Evolutionary conservation across 331 rosid species (phyloP).

Genomic region (Quercus phellos): DNA sequence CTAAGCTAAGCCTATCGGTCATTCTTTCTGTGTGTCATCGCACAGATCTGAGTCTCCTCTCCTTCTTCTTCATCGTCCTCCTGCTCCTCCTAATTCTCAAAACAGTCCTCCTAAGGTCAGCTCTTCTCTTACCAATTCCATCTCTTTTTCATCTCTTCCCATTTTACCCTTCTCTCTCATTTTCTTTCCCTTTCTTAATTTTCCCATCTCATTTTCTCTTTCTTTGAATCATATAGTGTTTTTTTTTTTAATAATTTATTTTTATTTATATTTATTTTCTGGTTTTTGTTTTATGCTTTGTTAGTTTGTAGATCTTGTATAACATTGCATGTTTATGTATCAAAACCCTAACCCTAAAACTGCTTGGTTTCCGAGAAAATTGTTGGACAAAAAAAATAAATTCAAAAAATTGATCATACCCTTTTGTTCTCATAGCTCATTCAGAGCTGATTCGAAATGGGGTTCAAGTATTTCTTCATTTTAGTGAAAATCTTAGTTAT

Average conservation of each 20-base stretch:
- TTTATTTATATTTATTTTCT: neutral
- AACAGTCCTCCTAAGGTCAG: too few relatives aligned
- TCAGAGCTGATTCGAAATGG: neutral
- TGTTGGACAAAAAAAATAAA: neutral
- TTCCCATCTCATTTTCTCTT: too few relatives aligned
- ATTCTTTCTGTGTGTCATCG: too few relatives aligned
- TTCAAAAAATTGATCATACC: conserved; percentile 2
- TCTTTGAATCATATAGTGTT: neutral
- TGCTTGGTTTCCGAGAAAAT: neutral
- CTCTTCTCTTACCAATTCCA: too few relatives aligned
- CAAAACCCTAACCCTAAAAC: neutral
- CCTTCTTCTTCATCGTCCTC: too few relatives aligned
- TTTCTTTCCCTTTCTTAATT: too few relatives aligned
- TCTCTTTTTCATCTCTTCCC: too few relatives aligned
- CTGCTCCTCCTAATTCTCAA: too few relatives aligned
- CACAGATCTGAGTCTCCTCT: too few relatives aligned
- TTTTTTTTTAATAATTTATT: neutral
- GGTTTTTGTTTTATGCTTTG: neutral
- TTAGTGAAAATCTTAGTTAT: neutral
- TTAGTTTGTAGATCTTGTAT: conserved; percentile 1
- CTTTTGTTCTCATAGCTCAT: neutral
- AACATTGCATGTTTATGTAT: neutral
- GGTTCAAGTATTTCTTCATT: neutral
- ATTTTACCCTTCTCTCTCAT: too few relatives aligned
- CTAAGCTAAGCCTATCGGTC: too few relatives aligned